These are phyloP conservation scores for Xylaria sp. DNA, from an alignment of 2,329 filamentous ascomycete genomes.

Conservation along the genomic window DNA sequence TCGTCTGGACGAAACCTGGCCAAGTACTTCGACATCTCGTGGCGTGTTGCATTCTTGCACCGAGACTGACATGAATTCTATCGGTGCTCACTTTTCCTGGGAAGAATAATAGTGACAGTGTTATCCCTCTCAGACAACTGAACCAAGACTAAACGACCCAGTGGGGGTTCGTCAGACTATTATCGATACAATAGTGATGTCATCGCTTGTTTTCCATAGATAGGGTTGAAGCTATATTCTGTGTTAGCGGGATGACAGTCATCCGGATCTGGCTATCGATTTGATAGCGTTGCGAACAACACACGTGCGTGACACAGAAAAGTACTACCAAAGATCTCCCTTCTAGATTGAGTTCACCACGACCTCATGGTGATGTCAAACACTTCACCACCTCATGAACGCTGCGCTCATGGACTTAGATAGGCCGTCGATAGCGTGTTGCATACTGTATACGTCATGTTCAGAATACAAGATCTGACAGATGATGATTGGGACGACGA, in stretches of 20 bases:
- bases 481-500: no score
- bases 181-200: conserved; percentile 30
- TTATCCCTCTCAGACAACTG: conserved; percentile 9
- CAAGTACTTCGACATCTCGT: not conserved
- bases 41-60: no score
- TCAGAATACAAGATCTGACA: no score
- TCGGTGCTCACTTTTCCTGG: not conserved
- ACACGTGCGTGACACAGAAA: not conserved
- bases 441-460: conserved; percentile 6
- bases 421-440: not conserved
- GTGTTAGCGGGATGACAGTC: not conserved
- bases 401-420: not conserved
- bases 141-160: not conserved
- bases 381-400: not conserved
- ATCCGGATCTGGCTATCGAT: not conserved
- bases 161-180: not conserved
- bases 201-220: conserved; percentile 14
- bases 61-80: no score
- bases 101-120: not conserved
- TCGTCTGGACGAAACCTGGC: not conserved
- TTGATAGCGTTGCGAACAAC: not conserved
- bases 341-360: conserved; percentile 17
- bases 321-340: conserved; percentile 3
- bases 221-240: not conserved
- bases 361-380: conserved; percentile 19